A percentile compares a stretch with the other conserved stretches of the same genome.
These are phyloP conservation scores for Ceriops zippeliana DNA, from an alignment of 345 rosid genomes.

Conservation along the genomic window DNA sequence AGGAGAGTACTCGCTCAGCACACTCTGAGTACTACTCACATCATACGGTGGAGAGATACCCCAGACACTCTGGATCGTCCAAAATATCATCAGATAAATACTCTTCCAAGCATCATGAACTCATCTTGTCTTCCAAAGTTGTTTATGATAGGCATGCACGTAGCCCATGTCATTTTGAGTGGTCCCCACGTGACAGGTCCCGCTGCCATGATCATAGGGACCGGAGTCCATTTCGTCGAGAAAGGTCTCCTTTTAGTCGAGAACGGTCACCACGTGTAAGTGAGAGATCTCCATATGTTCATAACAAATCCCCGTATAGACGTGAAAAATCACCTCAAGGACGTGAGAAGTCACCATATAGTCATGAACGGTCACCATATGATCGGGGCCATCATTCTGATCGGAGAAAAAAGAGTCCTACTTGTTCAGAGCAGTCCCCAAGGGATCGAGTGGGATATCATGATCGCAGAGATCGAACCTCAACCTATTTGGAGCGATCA, in stretches of 20 bases:
- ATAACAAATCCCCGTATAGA: conserved; percentile 32
- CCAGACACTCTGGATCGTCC: conserved; percentile 61
- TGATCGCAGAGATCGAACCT: conserved; percentile 65
- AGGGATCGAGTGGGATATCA: conserved; percentile 45
- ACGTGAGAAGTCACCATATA: conserved; percentile 45
- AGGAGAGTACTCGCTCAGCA: conserved; percentile 54
- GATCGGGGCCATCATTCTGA: conserved; percentile 63
- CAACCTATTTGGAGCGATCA: conserved; percentile 53
- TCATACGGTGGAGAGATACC: conserved; percentile 56
- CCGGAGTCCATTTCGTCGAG: conserved; percentile 46
- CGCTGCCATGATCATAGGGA: conserved; percentile 66
- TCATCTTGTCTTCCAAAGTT: conserved; percentile 58
- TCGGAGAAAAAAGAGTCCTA: conserved; percentile 76
- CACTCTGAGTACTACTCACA: conserved; percentile 63
- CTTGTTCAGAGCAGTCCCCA: conserved; percentile 59
- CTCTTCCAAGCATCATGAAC: conserved; percentile 69
- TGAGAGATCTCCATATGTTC: conserved; percentile 33
- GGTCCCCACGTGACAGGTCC: conserved; percentile 66
- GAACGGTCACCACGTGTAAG: conserved; percentile 17
- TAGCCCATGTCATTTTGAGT: conserved; percentile 69
- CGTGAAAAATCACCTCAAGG: conserved; percentile 16
- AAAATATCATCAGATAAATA: conserved; percentile 63
- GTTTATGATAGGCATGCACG: conserved; percentile 70
- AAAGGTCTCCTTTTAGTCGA: conserved; percentile 15
- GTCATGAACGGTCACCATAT: conserved; percentile 68